Evolutionary conservation across 1,284 basidiomycete species (phyloP), one percentile per base, ranked within the genome.

Genomic region (Cutaneotrichosporon sp.): DNA sequence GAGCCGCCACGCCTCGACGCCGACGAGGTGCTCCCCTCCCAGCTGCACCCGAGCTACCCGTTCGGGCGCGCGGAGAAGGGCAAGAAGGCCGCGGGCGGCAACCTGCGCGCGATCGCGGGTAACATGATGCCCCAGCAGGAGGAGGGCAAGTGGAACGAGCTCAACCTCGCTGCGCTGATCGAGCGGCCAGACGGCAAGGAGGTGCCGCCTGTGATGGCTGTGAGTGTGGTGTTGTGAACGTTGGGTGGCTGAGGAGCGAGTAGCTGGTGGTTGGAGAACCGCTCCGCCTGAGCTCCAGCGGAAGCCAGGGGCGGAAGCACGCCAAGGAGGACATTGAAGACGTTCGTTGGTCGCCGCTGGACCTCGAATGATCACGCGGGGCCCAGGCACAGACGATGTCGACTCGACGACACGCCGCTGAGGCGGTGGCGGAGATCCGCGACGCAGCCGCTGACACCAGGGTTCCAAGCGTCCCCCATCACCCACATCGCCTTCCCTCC

Each of bases 131-230:
- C 72, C 29, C 69, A 67, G 11, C 71, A 67, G 7, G 62, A 72
- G 2, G 47, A 47, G 27, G 56, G 45, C 52, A 38, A 45, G 59
- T 78, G 77, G 77, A 62, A 60, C 8, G 77, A 78, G 61, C 62
- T 72, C 46, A 72, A 69, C 20, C 56, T 77, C 36, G 63, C 56
- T 6, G 69, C 65, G 6, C 56, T 76, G 20, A 55, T 74, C 7
- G 74, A 75, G 65, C 45, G n/a, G n/a, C 62, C 70, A 20, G 63
- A 59, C 47, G 70, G 65, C 22, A 67, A 69, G 51, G 77, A 78
- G 63, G 69, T 77, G 13, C 77, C 77, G 0, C 77, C 77, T 20
- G 77, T 76, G 10, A 78, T 78, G 77, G 77, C 77, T 31, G 76
- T 77, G 61, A 69, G 75, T 76, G 13, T 14, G 24, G 22, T 24